Conservation (phyloP, 169 alveolate species). For the Eimeria brunetti region DNA sequence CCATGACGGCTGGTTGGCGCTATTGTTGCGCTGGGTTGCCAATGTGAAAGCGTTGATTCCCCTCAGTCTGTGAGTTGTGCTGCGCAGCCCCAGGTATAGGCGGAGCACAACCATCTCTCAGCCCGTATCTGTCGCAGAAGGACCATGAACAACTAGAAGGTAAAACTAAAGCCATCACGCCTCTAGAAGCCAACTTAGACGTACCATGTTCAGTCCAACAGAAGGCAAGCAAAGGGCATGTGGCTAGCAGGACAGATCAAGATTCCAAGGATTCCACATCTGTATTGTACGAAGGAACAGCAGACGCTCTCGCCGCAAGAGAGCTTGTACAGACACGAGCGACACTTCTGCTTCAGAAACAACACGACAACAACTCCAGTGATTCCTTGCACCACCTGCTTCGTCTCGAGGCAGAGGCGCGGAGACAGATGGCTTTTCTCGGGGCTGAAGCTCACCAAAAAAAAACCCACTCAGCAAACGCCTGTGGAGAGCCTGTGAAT, state of each 20-base stretch:
- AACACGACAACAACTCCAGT: constrained; percentile 3
- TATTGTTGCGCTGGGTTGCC: not conserved
- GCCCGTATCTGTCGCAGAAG: not conserved
- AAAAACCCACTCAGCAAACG: not conserved
- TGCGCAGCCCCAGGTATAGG: constrained; percentile 64
- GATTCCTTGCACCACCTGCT: constrained; percentile 25
- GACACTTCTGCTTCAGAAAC: constrained; percentile 18
- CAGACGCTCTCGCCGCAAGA: constrained; percentile 55
- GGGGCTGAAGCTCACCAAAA: not conserved
- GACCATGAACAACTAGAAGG: not conserved
- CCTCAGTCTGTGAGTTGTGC: not conserved
- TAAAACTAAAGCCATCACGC: not conserved
- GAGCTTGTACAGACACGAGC: constrained; percentile 62
- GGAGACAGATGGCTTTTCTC: constrained; percentile 43
- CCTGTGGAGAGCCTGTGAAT: not conserved
- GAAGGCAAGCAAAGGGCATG: not conserved
- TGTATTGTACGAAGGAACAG: constrained; percentile 52
- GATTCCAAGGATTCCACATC: constrained; percentile 1
- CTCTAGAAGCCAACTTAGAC: not conserved
- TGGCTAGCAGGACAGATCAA: not conserved
- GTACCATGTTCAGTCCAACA: not conserved
- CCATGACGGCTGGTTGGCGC: not conserved
- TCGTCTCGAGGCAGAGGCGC: constrained; percentile 22
- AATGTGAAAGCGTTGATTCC: not conserved
- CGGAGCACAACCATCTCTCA: not conserved